Base-by-base conservation (phyloP, 257 asterid species). In the Linaria vulgaris region DNA sequence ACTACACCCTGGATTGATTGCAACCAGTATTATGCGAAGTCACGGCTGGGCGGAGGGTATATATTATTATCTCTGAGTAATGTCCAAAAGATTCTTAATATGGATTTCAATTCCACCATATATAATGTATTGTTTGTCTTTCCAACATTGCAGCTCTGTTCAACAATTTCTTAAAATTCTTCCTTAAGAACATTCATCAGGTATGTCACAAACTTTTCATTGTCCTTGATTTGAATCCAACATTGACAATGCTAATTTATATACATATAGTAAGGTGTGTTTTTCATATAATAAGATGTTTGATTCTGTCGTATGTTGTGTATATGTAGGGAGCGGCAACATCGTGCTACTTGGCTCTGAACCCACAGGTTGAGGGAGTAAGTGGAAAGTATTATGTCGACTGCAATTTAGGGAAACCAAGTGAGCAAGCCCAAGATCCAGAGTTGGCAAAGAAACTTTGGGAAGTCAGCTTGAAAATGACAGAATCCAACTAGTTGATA, bases 261-360 rank as follows among this genome's bases (percentile, higher is more conserved):
- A n/a, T n/a, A 6, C 37, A 30, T 30, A 30, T 34, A 34, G 41
- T 7, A 34, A 34, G 10, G 9, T 4, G 41, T 4, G 6, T 27
- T 2, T 3, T 27, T 27, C 34, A 27, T 27, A 27, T 27, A 27
- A 27, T 27, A 27, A 27, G 34, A 27, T 27, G 34, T 27, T 27
- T 27, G 34, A 27, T 27, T 27, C n/a, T 27, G 34, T 27, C 34
- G 6, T 27, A 2, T n/a, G n/a, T 27, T n/a, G n/a, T n/a, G n/a
- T n/a, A n/a, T n/a, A n/a, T 27, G 34, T 58, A 83, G 92, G 96
- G 92, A 27, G 92, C 95, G 15, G 86, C 95, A 19, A 88, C 96
- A 24, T 82, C 92, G 24, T 82, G 96, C 78, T 88, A 80, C 53
- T 87, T 78, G 6, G 95, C 96, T 0, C 86, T 88, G 20, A 86